Base-by-base conservation (phyloP, 208 protist species). In the Leishmania mexicana region DNA sequence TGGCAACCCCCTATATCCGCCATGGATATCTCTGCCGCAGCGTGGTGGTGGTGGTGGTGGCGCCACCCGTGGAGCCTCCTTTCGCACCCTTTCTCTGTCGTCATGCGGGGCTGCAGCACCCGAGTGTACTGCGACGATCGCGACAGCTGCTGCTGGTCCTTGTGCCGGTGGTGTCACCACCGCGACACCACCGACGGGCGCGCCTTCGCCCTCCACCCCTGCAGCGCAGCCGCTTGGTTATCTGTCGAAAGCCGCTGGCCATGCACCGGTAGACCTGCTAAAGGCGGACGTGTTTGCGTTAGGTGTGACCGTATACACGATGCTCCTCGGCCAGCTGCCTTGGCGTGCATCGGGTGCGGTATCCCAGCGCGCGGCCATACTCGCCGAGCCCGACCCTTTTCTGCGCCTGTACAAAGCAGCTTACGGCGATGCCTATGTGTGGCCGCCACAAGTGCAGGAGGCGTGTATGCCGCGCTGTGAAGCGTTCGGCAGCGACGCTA, bases 211-310 rank as follows among this genome's bases (percentile, higher is more conserved):
- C 13, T 28, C 40, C 11, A 65, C 60, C 1, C 70, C 73, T 1
- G 40, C 53, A 0, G 51, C 4, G 24, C 80, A 81, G 45, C 76
- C 70, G 49, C 13, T 45, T 6, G 3, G 65, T 47, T 47, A 35
- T 65, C 75, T 70, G 35, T 68, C 57, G 35, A 15, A 38, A 40
- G 40, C n/a, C 60, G 75, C 28, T 35, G 49, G 13, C n/a, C 58
- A 77, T 3, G 28, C 31, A 51, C 73, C 73, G 21, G 89, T 92
- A 4, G 86, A 95, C 58, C 81, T 95, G n/a, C 93, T 95, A 74
- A 93, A 92, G 76, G 87, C 83, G 1, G 91, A 95, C 74, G 89
- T 93, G n/a, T 95, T 95, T 62, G 79, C 91, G 24, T 60, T 95
- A 15, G 92, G 92, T 5, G 90, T 95, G 40, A 95, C 92, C 40